phyloP scores from a whole-genome alignment of 1,139 yeast species.

The Lodderomyces pseudojiufengensis region DNA sequence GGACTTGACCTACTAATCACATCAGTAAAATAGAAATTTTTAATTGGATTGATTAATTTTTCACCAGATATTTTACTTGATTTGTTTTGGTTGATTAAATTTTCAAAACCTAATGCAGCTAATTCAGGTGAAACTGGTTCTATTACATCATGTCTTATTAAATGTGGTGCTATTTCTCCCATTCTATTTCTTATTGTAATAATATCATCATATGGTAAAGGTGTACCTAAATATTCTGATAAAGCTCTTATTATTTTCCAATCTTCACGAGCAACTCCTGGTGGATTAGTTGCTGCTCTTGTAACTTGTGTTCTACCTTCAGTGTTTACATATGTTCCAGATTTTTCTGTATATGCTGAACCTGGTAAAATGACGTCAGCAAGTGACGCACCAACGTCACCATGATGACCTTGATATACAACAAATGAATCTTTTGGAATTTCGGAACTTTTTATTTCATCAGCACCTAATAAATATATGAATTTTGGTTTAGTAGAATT shows the following conservation, averaged over 20 bases:
- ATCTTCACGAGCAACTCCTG: constrained; percentile 89
- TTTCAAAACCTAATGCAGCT: constrained; percentile 56
- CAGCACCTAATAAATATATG: constrained; percentile 81
- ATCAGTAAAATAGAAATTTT: constrained; percentile 85
- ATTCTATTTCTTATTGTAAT: constrained; percentile 68
- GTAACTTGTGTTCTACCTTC: constrained; percentile 88
- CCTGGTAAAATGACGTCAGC: constrained; percentile 90
- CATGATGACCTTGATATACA: constrained; percentile 90
- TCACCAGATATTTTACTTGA: constrained; percentile 42
- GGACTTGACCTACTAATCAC: constrained; percentile 84
- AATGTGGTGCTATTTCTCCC: constrained; percentile 77
- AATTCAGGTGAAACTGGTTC: constrained; percentile 64
- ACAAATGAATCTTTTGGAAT: constrained; percentile 86
- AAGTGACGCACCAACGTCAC: constrained; percentile 83
- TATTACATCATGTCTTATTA: constrained; percentile 69
- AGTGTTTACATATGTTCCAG: constrained; percentile 85
- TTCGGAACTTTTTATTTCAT: constrained; percentile 65
- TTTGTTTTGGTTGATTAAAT: constrained; percentile 39
- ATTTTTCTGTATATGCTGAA: constrained; percentile 84
- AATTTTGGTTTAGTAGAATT: constrained; percentile 58
- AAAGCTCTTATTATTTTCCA: constrained; percentile 88
- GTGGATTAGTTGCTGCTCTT: constrained; percentile 87
- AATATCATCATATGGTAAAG: constrained; percentile 76
- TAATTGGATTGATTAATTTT: constrained; percentile 64
- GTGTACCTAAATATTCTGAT: constrained; percentile 68